Percentiles rank a stretch among this genome's conserved stretches.
These are phyloP conservation scores for Phialemonium atrogriseum DNA, from an alignment of 2,329 filamentous ascomycete genomes.

Conservation along the genomic window DNA sequence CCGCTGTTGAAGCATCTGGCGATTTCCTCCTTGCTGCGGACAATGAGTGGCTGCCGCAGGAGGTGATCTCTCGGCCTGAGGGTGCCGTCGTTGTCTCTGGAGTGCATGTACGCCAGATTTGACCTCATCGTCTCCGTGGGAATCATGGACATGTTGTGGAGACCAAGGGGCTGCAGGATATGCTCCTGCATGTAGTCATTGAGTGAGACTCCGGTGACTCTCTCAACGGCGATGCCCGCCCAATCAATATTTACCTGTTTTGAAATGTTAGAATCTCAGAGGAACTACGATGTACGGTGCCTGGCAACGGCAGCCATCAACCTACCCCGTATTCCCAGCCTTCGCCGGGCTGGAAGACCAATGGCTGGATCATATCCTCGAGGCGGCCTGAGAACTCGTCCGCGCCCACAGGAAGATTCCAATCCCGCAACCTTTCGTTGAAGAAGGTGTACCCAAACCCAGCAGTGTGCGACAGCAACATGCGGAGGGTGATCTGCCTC, in stretches of 20 bases:
- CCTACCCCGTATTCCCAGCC: conserved; percentile 47
- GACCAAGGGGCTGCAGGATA: conserved; percentile 33
- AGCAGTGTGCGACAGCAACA: conserved; percentile 46
- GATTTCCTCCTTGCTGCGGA: conserved; percentile 27
- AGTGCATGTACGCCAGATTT: conserved; percentile 46
- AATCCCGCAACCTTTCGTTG: conserved; percentile 38
- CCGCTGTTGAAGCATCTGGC: conserved; percentile 40
- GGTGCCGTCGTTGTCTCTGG: conserved; percentile 33
- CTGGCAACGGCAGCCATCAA: conserved; percentile 5
- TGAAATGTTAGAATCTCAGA: not conserved
- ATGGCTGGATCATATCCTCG: conserved; percentile 41
- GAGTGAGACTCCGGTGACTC: conserved; percentile 28
- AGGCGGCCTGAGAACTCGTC: conserved; percentile 50
- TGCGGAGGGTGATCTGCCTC: conserved; percentile 44
- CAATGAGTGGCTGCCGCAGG: conserved; percentile 27
- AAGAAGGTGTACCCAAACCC: conserved; percentile 52
- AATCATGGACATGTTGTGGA: conserved; percentile 32
- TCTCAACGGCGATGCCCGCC: conserved; percentile 36
- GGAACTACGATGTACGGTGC: not conserved
- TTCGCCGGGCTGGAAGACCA: conserved; percentile 55
- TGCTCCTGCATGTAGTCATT: conserved; percentile 35
- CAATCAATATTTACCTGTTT: conserved; percentile 39
- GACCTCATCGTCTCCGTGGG: conserved; percentile 41
- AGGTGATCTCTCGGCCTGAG: conserved; percentile 24
- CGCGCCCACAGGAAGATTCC: conserved; percentile 36